A percentile compares a stretch with the other conserved stretches of the same genome.
Evolutionary conservation across 805 yeast species (phyloP).

Genomic region (Yamadazyma olivae): DNA sequence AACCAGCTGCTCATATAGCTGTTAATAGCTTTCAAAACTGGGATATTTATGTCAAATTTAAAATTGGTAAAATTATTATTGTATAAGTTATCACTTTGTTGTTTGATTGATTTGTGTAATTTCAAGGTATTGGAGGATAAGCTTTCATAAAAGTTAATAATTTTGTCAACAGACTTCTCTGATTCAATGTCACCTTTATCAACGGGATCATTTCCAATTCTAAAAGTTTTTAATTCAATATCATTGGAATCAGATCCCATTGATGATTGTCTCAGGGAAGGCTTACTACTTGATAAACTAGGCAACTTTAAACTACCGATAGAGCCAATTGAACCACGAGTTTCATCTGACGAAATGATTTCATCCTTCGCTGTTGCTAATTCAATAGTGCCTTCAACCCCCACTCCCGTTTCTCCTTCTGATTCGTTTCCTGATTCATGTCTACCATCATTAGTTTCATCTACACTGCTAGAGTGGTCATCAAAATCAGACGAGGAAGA

Average conservation of each 20-base stretch:
- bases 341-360: background rate
- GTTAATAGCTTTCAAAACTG: background rate
- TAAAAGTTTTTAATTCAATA: slow-evolving; percentile 34
- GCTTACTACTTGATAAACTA: background rate
- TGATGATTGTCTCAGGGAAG: no score
- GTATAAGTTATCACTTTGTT: slow-evolving; percentile 18
- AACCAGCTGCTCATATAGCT: slow-evolving; percentile 2
- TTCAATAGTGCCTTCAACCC: no score
- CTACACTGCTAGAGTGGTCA: slow-evolving; percentile 20
- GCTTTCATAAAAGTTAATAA: slow-evolving; percentile 24
- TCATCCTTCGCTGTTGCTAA: background rate
- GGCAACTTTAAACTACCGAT: slow-evolving; percentile 17
- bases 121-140: slow-evolving; percentile 12
- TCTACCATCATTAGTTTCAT: slow-evolving; percentile 3
- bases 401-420: no score
- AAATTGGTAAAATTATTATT: slow-evolving; percentile 2
- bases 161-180: slow-evolving; percentile 8
- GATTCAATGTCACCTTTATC: background rate
- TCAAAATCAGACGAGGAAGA: slow-evolving; percentile 40
- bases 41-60: background rate
- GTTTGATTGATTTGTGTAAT: slow-evolving; percentile 21
- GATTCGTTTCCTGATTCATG: slow-evolving; percentile 2
- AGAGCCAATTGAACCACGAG: background rate
- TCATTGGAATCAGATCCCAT: background rate
- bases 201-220: slow-evolving; percentile 27